These are phyloP conservation scores for Tolypocladium ophioglossoides DNA, from an alignment of 2,329 filamentous ascomycete genomes.

Conservation along the genomic window DNA sequence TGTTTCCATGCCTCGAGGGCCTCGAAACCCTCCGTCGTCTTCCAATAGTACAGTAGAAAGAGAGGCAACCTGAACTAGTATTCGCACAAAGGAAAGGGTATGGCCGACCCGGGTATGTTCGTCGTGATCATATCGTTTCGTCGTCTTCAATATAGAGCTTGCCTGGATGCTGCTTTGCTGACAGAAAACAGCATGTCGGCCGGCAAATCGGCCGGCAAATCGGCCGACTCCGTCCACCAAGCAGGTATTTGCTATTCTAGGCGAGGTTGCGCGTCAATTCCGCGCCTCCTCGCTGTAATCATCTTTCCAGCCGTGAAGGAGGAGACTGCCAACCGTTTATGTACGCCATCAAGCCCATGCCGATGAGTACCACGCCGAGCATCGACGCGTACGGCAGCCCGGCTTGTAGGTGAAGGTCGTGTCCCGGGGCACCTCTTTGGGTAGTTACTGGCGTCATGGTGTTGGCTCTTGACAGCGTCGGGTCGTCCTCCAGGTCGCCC, in stretches of 20 bases:
- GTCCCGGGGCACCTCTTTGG: conserved; percentile 27
- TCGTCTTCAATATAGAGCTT: conserved; percentile 1
- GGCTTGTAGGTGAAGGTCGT: conserved; percentile 34
- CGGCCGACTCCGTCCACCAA: not conserved
- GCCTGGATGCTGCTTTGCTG: not conserved
- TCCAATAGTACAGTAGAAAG: not conserved
- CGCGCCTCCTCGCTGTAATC: conserved; percentile 2
- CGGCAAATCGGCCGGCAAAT: not conserved
- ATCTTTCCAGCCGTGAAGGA: conserved; percentile 22
- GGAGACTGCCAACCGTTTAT: conserved; percentile 66
- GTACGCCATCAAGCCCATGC: conserved; percentile 78
- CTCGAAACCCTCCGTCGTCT: not conserved
- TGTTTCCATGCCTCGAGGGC: not conserved
- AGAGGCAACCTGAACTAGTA: not conserved
- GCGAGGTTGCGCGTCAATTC: not conserved
- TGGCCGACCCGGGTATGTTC: conserved; percentile 4
- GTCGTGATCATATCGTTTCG: conserved; percentile 8
- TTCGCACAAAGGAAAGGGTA: conserved; percentile 2
- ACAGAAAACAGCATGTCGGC: not conserved
- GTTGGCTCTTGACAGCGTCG: conserved; percentile 35
- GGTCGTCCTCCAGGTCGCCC: conserved; percentile 26
- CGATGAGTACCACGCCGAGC: conserved; percentile 70
- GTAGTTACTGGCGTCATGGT: conserved; percentile 35
- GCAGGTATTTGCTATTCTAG: not conserved
- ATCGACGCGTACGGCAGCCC: conserved; percentile 70